Base-by-base conservation (phyloP, 192 early-diverging fungal species). In the Dissophora globulifera region DNA sequence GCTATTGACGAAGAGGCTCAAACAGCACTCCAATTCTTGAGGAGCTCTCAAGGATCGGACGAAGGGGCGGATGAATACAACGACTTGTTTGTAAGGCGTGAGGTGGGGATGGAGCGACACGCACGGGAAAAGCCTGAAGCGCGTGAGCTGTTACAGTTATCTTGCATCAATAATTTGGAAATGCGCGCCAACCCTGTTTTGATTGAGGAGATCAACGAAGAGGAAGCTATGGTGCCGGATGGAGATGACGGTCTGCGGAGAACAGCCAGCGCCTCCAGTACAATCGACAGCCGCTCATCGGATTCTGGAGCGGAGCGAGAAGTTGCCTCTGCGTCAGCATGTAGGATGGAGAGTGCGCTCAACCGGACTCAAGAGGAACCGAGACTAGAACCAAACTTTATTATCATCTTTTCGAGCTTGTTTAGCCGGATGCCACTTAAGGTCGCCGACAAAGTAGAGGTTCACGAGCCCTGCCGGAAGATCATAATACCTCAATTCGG, bases 21-120 rank as follows among this genome's bases (percentile, higher is more conserved):
- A 19, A 43, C n/a, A 15, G 8, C 9, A 20, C 0, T 13, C 32
- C 54, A 50, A 17, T 43, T 47, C 25, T 32, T 69, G 50, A 60
- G 45, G 58, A 69, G 67, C 32, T 69, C 67, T 7, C 67, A 69
- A 54, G 67, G 58, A 33, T 69, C 67, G 0, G 67, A 69, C 2
- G 52, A 56, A 19, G 58, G 19, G 7, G 26, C 19, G 1, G 51
- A 69, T 3, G 50, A 62, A 50, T 13, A 33, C 10, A 33, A 2
- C 32, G 16, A 35, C 17, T 12, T 32, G n/a, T n/a, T 45, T n/a
- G 43, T 9, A 4, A 9, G 43, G 17, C 43, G 43, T 17, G 43
- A 45, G n/a, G n/a, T n/a, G 38, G 38, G 38, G 7, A 40, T 40
- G 8, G 13, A 40, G 7, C 38, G 13, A 10, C 38, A 7, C 8